Evolutionary conservation across 1,284 basidiomycete genomes (phyloP), one percentile per base, ranked within the genome.

Genomic region (Anthracocystis walkeri): DNA sequence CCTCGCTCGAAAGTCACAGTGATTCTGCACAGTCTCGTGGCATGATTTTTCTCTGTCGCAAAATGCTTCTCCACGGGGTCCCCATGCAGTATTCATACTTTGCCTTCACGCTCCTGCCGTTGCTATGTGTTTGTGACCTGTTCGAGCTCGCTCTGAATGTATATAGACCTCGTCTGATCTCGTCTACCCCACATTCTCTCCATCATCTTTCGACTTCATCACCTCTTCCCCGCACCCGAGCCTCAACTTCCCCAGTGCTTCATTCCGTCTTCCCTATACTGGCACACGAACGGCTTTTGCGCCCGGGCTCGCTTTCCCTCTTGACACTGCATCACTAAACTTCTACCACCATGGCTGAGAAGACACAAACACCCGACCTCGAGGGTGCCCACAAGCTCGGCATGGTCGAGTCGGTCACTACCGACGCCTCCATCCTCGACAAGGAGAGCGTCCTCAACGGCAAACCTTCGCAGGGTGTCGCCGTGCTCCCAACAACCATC

Each of bases 401-500:
- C 11, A 44, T 53, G 31, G 65, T 73, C 70, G 57, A 68, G 50
- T 73, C 65, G 18, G 41, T 63, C 35, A 68, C 65, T n/a, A 73
- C 70, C 21, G 65, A 73, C 54, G 65, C 61, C 18, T 73, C 70
- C 7, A 41, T 60, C 21, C 49, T 73, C 4, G 70, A 73, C 35
- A 73, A 73, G 61, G 70, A 71, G 49, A 62, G 70, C 61, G 44
- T 64, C 10, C 41, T 60, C 48, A 60, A 59, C 52, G 63, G 54
- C 56, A 67, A 65, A 49, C 70, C 61, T 23, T 64, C 70, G 11
- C 58, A 61, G 12, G 45, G 38, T 14, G 21, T 74, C 12, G 58
- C 71, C 6, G 58, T 69, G 20, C 63, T 75, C 23, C 72, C 72
- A 41, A 42, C 11, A 41, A 75, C 72, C 11, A 75, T 75, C 44